These are phyloP conservation scores for Metroxylon sagu DNA, from an alignment of 176 grass and related monocot genomes.

Conservation along the genomic window DNA sequence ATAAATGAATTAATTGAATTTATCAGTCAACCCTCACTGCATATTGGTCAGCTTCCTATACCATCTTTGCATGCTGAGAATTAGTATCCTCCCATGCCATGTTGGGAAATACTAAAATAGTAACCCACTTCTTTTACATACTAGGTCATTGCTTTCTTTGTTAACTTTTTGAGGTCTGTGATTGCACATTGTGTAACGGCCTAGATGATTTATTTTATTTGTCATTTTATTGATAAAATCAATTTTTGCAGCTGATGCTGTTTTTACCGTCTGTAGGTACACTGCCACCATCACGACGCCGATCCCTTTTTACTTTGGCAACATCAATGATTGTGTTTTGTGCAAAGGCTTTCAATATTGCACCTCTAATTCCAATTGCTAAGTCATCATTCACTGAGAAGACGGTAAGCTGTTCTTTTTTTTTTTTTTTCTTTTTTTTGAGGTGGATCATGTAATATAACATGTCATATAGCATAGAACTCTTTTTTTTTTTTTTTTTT, in stretches of 20 bases:
- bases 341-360: slow-evolving; percentile 84
- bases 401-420: slow-evolving; percentile 40
- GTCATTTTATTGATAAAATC: slow-evolving; percentile 6
- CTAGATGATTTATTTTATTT: slow-evolving; percentile 1
- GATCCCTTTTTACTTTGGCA: slow-evolving; percentile 85
- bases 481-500: no score
- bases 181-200: no score
- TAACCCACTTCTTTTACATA: no score
- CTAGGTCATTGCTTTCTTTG: no score
- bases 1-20: no score
- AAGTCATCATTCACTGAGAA: slow-evolving; percentile 57
- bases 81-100: background rate
- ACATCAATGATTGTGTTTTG: slow-evolving; percentile 91
- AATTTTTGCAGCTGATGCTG: background rate
- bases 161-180: no score
- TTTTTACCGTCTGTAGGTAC: slow-evolving; percentile 45
- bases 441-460: no score
- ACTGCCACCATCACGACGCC: slow-evolving; percentile 55
- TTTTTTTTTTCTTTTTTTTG: slow-evolving; percentile 3
- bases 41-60: no score
- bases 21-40: no score
- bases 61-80: no score
- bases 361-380: slow-evolving; percentile 59
- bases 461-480: no score
- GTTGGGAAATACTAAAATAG: no score